Percentiles rank a stretch among this genome's conserved stretches.
These are phyloP conservation scores for Cercospora zeina DNA, from an alignment of 2,329 filamentous ascomycete species.

Conservation along the genomic window DNA sequence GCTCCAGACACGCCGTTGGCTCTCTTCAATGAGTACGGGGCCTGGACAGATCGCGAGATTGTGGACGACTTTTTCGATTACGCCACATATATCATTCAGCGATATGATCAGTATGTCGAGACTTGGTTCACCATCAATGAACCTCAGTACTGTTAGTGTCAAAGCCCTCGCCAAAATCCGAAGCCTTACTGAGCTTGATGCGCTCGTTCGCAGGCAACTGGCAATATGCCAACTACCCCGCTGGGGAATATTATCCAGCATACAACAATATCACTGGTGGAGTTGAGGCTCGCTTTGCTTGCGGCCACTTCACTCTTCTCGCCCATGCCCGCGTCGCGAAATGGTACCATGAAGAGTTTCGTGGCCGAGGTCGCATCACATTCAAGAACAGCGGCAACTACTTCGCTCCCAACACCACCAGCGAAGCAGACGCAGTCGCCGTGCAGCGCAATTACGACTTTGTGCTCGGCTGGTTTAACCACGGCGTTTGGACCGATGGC, in stretches of 20 bases:
- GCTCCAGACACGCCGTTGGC: constrained; percentile 7
- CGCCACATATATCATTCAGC: constrained; percentile 42
- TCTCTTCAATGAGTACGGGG: constrained; percentile 46
- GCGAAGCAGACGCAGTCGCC: constrained; percentile 41
- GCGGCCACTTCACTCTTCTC: constrained; percentile 44
- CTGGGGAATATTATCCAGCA: constrained; percentile 48
- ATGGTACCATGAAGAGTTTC: constrained; percentile 48
- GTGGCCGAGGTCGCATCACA: constrained; percentile 41
- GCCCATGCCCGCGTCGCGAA: constrained; percentile 46
- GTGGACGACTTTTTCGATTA: constrained; percentile 45
- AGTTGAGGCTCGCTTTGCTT: constrained; percentile 38
- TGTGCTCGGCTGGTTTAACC: constrained; percentile 47
- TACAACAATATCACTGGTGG: constrained; percentile 47
- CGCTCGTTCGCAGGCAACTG: constrained; percentile 2
- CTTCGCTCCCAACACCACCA: constrained; percentile 42
- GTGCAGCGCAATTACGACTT: constrained; percentile 43
- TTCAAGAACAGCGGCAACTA: constrained; percentile 44
- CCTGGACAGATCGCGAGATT: constrained; percentile 43
- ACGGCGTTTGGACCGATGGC: constrained; percentile 48
- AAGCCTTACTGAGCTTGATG: neutral
- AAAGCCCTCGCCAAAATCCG: neutral
- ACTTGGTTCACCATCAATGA: constrained; percentile 48
- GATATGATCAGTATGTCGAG: constrained; percentile 45
- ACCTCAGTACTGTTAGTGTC: constrained; percentile 29
- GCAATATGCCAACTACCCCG: constrained; percentile 47